Evolutionary conservation across 1,139 yeast genomes (phyloP), one percentile per base, ranked within the genome.

Genomic region (Candida sanyaensis): DNA sequence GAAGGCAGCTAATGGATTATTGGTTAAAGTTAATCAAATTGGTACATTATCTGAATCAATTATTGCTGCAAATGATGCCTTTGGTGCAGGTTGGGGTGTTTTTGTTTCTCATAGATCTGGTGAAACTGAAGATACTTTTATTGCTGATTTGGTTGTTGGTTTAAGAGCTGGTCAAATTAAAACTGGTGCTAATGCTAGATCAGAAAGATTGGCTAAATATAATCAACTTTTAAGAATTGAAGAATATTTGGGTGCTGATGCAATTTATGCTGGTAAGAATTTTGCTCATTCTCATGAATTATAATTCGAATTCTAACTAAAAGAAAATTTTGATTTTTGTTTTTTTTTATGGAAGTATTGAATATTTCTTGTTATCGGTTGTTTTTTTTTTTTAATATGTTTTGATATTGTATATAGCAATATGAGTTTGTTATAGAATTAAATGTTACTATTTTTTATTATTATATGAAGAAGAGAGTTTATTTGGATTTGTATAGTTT

Each of bases 141-240:
- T 92, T 77, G 97, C 98, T 69, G 97, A 92, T 77, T 83, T 92
- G 71, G 80, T 91, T 63, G 97, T 92, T 65, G 98, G 97, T 80
- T 82, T 92, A 73, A 88, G 97, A 84, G 69, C 96, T 62, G 97
- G 97, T 73, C 97, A 92, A 83, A 86, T 92, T 77, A 92, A 92
- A 91, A 88, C 97, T 63, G 98, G 98, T 86, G 97, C 98, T 69
- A 97, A 97, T 71, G 96, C 97, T 63, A 90, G 98, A 83, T 89
- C 97, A 60, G 98, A 92, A 83, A 91, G 98, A 85, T 86, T 92
- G 75, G 97, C 97, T 72, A 92, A 92, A 82, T 86, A 86, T 76
- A 88, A 88, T 86, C 96, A 91, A 83, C 86, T 92, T 76, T 84
- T 92, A 74, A 89, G 97, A 81, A 92, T 92, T 66, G 97, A 92